Percentiles rank a stretch among this genome's conserved stretches.
Evolutionary conservation across 441 rosid species (phyloP).

Genomic region (Pelargonium australe): DNA sequence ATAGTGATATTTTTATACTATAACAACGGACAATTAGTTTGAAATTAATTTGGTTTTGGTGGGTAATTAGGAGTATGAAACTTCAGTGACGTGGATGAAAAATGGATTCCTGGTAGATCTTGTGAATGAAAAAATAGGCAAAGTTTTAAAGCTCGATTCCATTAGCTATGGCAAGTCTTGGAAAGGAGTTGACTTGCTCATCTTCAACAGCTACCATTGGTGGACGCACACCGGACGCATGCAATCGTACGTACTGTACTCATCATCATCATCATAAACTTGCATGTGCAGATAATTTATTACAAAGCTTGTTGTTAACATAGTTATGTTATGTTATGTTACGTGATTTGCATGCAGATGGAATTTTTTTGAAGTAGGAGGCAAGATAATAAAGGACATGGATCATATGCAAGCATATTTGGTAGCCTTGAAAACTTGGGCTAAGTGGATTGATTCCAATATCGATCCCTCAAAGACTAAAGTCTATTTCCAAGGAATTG

Average conservation of each 20-base stretch:
- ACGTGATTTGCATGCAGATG: conserved; percentile 29
- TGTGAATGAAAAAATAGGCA: conserved; percentile 30
- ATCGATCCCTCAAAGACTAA: conserved; percentile 37
- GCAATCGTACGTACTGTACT: conserved; percentile 20
- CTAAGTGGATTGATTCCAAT: conserved; percentile 42
- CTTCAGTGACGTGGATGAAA: conserved; percentile 30
- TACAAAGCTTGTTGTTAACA: not conserved
- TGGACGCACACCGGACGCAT: conserved; percentile 40
- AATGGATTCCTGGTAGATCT: conserved; percentile 45
- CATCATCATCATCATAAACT: not conserved
- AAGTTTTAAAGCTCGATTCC: conserved; percentile 42
- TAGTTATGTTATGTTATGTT: conserved; percentile 10
- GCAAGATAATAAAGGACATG: conserved; percentile 32
- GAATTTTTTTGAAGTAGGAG: conserved; percentile 39
- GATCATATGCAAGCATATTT: conserved; percentile 42
- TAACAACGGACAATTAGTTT: not conserved
- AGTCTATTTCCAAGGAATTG: conserved; percentile 49
- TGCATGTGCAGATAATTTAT: not conserved
- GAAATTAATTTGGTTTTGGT: not conserved
- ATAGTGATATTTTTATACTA: too few species aligned
- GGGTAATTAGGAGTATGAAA: conserved; percentile 32
- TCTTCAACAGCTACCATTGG: conserved; percentile 56
- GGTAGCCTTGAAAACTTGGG: conserved; percentile 51
- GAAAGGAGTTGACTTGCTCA: conserved; percentile 36
- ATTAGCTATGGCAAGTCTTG: conserved; percentile 33